These are phyloP conservation scores for Trametes cinnabarina DNA, from an alignment of 768 basidiomycete species.

Conservation along the genomic window DNA sequence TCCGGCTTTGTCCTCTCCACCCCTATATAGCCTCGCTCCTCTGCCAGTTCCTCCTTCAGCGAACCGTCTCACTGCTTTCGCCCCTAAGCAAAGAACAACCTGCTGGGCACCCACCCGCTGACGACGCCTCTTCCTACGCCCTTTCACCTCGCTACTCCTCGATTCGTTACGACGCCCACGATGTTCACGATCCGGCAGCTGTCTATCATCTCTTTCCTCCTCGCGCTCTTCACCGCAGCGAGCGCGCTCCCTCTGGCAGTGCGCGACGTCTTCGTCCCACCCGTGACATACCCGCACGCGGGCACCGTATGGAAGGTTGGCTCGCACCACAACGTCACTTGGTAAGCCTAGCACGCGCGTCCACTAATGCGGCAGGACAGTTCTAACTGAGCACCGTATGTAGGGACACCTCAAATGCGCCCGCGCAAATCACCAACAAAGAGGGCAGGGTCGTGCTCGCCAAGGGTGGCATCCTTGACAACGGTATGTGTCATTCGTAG, in stretches of 20 bases:
- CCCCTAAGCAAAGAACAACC: slow-evolving; percentile 12
- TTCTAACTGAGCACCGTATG: neutral
- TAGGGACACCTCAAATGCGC: slow-evolving; percentile 42
- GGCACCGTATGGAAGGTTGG: slow-evolving; percentile 46
- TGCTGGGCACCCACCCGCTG: neutral
- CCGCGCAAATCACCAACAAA: slow-evolving; percentile 41
- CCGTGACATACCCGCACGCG: slow-evolving; percentile 43
- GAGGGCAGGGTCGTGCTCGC: slow-evolving; percentile 25
- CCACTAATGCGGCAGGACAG: neutral
- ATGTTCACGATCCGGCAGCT: slow-evolving; percentile 28
- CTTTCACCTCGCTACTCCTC: neutral
- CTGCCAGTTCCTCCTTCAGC: neutral
- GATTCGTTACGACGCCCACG: neutral
- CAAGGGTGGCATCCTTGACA: slow-evolving; percentile 31
- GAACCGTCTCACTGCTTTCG: slow-evolving; percentile 14
- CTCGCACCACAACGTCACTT: slow-evolving; percentile 46
- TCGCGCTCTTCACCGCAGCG: slow-evolving; percentile 25
- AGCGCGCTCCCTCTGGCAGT: slow-evolving; percentile 33
- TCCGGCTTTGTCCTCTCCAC: neutral
- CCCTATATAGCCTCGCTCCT: slow-evolving; percentile 1
- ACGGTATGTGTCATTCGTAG: slow-evolving; percentile 25
- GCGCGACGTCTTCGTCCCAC: slow-evolving; percentile 50
- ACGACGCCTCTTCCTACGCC: neutral
- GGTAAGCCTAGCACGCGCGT: slow-evolving; percentile 32
- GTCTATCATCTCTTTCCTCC: slow-evolving; percentile 23